Evolutionary conservation across 306 rosid genomes (phyloP).

Genomic region (Myrica gale): DNA sequence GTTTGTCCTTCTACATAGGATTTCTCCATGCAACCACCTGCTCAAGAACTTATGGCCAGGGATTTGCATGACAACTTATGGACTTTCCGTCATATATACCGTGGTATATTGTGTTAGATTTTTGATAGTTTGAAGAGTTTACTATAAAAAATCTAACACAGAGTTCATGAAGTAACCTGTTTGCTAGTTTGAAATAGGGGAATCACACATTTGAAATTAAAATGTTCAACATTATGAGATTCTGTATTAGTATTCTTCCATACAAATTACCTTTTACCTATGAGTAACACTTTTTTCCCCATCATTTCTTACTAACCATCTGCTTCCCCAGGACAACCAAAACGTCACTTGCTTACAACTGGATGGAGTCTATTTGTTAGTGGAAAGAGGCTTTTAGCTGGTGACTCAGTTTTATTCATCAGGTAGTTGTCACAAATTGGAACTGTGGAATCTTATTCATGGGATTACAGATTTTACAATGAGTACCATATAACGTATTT

Average conservation of each 20-base stretch:
- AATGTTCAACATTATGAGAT: background rate
- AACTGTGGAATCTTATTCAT: background rate
- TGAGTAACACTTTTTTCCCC: background rate
- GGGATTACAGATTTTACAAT: background rate
- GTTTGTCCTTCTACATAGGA: constrained; percentile 47
- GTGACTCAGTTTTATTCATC: constrained; percentile 90
- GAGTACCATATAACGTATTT: background rate
- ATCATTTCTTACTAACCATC: constrained; percentile 11
- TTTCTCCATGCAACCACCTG: constrained; percentile 90
- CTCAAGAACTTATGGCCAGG: constrained; percentile 85
- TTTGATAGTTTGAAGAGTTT: constrained; percentile 5
- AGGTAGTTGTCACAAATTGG: constrained; percentile 45
- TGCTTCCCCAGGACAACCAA: constrained; percentile 75
- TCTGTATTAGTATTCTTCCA: background rate
- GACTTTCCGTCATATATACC: constrained; percentile 95
- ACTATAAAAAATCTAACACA: no score
- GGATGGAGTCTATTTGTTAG: constrained; percentile 97
- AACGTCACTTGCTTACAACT: constrained; percentile 93
- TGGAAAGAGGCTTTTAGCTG: constrained; percentile 90
- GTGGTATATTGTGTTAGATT: constrained; percentile 46
- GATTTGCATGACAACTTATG: constrained; percentile 85
- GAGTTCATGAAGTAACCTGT: background rate
- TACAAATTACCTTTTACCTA: background rate
- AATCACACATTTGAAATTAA: background rate
- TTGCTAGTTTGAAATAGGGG: background rate